A percentile compares a stretch with the other conserved stretches of the same genome.
These are phyloP conservation scores for Ceratorhiza oryzae-sativae DNA, from an alignment of 1,284 basidiomycete species.

Conservation along the genomic window DNA sequence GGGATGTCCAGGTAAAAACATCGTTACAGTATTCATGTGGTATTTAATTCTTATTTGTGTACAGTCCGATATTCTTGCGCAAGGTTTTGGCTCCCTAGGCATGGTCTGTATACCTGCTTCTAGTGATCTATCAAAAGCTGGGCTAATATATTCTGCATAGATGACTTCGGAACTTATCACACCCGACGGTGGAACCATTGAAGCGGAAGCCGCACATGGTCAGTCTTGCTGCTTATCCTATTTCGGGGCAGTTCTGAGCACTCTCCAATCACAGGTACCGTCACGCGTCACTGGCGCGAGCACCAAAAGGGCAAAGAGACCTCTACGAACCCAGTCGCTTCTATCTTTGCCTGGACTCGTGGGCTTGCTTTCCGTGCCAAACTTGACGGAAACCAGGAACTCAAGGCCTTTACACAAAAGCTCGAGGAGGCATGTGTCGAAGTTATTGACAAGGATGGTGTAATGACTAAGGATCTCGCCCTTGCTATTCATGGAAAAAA, in stretches of 20 bases:
- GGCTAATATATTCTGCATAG: slow-evolving; percentile 70
- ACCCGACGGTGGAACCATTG: slow-evolving; percentile 90
- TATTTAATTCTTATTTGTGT: slow-evolving; percentile 12
- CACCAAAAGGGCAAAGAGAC: slow-evolving; percentile 96
- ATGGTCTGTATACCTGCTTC: slow-evolving; percentile 65
- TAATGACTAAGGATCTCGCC: slow-evolving; percentile 98
- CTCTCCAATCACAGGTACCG: slow-evolving; percentile 60
- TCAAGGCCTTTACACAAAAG: slow-evolving; percentile 78
- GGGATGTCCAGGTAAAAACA: slow-evolving; percentile 74
- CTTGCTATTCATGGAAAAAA: slow-evolving; percentile 93
- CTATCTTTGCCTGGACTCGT: slow-evolving; percentile 99
- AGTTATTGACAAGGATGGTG: slow-evolving; percentile 85
- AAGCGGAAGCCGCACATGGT: slow-evolving; percentile 95
- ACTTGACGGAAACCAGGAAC: slow-evolving; percentile 82
- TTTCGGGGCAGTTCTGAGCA: background rate
- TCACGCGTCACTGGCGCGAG: slow-evolving; percentile 96
- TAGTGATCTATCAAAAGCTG: background rate
- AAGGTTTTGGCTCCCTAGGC: slow-evolving; percentile 74
- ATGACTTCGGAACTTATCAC: slow-evolving; percentile 98
- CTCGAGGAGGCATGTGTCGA: slow-evolving; percentile 92
- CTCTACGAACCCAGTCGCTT: slow-evolving; percentile 97
- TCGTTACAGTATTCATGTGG: background rate
- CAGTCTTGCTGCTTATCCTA: slow-evolving; percentile 44
- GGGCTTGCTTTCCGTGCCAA: slow-evolving; percentile 93
- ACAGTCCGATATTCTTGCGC: slow-evolving; percentile 89